Conservation (phyloP, 2,329 filamentous ascomycete species). For the Emergomyces pasteurianus region DNA sequence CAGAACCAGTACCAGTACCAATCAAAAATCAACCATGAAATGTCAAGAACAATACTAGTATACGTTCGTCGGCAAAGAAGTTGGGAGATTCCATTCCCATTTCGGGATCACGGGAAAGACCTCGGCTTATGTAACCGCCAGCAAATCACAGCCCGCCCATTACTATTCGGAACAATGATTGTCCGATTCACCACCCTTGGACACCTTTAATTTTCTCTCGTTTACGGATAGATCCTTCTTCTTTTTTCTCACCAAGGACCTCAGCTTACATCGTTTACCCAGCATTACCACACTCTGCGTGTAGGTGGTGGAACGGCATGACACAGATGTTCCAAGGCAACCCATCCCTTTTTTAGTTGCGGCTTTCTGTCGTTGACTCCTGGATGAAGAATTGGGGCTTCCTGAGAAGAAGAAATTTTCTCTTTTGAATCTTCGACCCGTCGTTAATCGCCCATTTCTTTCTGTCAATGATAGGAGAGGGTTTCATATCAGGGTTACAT, state of each 20-base stretch:
- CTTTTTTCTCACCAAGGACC: constrained; percentile 23
- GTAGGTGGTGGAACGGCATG: constrained; percentile 19
- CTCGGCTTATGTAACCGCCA: constrained; percentile 30
- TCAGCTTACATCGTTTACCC: constrained; percentile 30
- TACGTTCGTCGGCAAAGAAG: not conserved
- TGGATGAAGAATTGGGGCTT: constrained; percentile 23
- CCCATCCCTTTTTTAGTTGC: constrained; percentile 23
- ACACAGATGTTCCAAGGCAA: constrained; percentile 25
- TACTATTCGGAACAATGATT: constrained; percentile 27
- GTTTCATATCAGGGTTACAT: constrained; percentile 42
- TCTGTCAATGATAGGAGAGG: constrained; percentile 34
- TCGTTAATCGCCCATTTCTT: constrained; percentile 40
- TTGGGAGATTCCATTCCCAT: constrained; percentile 11
- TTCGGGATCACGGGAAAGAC: constrained; percentile 29
- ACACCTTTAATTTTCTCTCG: constrained; percentile 3
- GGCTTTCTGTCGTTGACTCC: constrained; percentile 35
- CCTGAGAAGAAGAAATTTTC: constrained; percentile 26
- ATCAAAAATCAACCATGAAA: not conserved
- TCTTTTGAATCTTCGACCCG: constrained; percentile 20
- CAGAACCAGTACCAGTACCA: not conserved
- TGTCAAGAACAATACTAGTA: not conserved
- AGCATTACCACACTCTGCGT: constrained; percentile 1
- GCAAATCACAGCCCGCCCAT: constrained; percentile 26
- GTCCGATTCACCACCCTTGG: constrained; percentile 14
- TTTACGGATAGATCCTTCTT: constrained; percentile 5